Evolutionary conservation across 2,329 filamentous ascomycete genomes (phyloP), one percentile per base, ranked within the genome.

Genomic region (Hawksworthiomyces lignivorus): DNA sequence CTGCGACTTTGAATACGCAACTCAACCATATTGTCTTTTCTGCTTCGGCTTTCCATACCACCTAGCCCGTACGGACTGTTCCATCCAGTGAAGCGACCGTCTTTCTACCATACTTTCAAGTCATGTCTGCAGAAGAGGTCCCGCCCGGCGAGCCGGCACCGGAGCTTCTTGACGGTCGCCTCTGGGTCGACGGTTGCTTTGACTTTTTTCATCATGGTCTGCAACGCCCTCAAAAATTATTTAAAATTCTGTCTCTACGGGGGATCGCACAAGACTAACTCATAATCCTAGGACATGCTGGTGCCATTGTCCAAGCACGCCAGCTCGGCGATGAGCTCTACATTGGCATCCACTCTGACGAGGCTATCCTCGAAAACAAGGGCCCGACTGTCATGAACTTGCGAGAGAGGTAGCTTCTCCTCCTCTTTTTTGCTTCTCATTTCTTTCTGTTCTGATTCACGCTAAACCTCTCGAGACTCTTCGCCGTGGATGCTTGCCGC

Each of bases 181-280:
- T 98, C 56, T 98, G 94, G 94, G 85, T 98, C 20, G 92, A 98
- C 62, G 92, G 92, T 49, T 98, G 92, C 72, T 98, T 96, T 68
- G 92, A 98, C 69, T 98, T 98, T 66, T 94, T 89, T 67, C 92
- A 98, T 62, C 92, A 97, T 62, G 92, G 86, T 87, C 63, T 52
- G 67, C 38, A 19, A 21, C 12, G 10, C 3, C 12, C 24, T 26
- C 12, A 26, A 12, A 12, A 12, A 26, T 26, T 12, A 12, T 26
- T 26, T 26, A 26, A 4, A 4, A 26, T 8, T 4, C 8, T 26
- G 24, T n/a, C n/a, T n/a, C n/a, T n/a, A n/a, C n/a, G n/a, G n/a
- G n/a, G n/a, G n/a, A n/a, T 33, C 27, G 30, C 38, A 31, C 30
- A 27, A n/a, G 19, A 3, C 22, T 12, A 10, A 14, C 26, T 19